These are phyloP conservation scores for Nepenthes alata DNA, from an alignment of 179 eudicot genomes.

Conservation along the genomic window DNA sequence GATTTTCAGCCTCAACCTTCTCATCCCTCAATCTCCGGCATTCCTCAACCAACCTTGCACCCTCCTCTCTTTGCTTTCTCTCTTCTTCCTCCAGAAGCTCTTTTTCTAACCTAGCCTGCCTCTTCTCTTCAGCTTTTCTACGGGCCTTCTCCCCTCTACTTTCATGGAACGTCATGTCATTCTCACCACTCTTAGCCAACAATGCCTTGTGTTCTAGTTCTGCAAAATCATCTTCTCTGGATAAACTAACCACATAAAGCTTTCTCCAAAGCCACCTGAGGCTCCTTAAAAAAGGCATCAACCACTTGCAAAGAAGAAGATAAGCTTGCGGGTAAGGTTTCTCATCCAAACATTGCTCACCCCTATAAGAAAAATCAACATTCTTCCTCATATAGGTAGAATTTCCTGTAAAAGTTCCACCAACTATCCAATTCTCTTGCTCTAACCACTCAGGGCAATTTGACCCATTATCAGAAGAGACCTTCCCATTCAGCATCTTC, in stretches of 20 bases:
- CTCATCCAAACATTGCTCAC: slow-evolving; percentile 57
- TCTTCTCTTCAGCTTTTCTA: slow-evolving; percentile 96
- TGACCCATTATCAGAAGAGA: slow-evolving; percentile 65
- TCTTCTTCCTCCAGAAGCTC: slow-evolving; percentile 93
- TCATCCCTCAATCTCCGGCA: slow-evolving; percentile 82
- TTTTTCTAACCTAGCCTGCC: slow-evolving; percentile 89
- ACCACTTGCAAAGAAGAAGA: slow-evolving; percentile 38
- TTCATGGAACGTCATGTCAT: slow-evolving; percentile 49
- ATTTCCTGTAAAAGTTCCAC: slow-evolving; percentile 48
- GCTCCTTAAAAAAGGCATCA: slow-evolving; percentile 37
- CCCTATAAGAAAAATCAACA: slow-evolving; percentile 36
- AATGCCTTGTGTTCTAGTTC: slow-evolving; percentile 43
- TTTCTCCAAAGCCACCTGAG: slow-evolving; percentile 72
- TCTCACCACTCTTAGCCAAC: slow-evolving; percentile 58
- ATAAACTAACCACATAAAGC: slow-evolving; percentile 56
- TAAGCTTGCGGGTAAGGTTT: slow-evolving; percentile 48
- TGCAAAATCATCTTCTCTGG: slow-evolving; percentile 41
- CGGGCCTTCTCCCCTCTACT: slow-evolving; percentile 95
- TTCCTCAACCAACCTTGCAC: slow-evolving; percentile 87
- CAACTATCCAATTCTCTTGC: slow-evolving; percentile 59
- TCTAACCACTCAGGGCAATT: slow-evolving; percentile 80
- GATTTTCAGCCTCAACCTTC: slow-evolving; percentile 70
- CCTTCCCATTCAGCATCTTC: slow-evolving; percentile 64
- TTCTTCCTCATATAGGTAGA: slow-evolving; percentile 34
- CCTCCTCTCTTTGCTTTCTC: slow-evolving; percentile 96